phyloP scores from a whole-genome alignment of 2,329 filamentous ascomycete genomes.

The Arthrinium puccinioides region DNA sequence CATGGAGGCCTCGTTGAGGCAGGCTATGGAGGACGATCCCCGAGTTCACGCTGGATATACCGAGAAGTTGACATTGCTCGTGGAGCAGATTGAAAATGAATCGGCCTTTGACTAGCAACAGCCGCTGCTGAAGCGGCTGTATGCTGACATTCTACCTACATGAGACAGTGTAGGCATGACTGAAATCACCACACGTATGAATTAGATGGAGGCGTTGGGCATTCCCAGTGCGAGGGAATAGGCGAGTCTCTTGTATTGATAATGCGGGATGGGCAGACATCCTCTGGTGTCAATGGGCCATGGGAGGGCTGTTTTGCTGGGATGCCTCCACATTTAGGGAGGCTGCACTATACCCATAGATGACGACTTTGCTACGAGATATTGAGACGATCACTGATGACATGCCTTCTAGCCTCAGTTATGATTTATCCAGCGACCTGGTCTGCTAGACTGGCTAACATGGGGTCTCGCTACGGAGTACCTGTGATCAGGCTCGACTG shows the following conservation, averaged over 20 bases:
- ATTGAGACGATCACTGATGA: not conserved
- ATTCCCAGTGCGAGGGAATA: too few species aligned
- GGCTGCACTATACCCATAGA: slow-evolving; percentile 1
- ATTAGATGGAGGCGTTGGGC: not conserved
- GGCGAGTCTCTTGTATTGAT: too few species aligned
- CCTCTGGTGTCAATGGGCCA: not conserved
- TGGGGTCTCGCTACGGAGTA: too few species aligned
- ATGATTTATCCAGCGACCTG: too few species aligned
- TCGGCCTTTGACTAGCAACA: slow-evolving; percentile 15
- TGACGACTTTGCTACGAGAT: slow-evolving; percentile 1
- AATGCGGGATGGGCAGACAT: not conserved
- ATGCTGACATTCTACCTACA: not conserved
- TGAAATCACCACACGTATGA: not conserved
- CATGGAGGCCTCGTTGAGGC: slow-evolving; percentile 31
- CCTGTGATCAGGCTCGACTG: too few species aligned
- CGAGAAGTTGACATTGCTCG: slow-evolving; percentile 30
- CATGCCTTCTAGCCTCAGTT: too few species aligned
- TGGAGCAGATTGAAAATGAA: slow-evolving; percentile 27
- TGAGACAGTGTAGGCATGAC: not conserved
- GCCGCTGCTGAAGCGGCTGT: too few species aligned
- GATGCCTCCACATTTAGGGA: not conserved
- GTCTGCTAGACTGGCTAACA: too few species aligned
- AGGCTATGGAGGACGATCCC: slow-evolving; percentile 25
- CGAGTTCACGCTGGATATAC: slow-evolving; percentile 24
- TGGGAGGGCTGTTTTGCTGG: not conserved